Evolutionary conservation across 106 monocot genomes (phyloP).

Genomic region (Platanthera zijinensis): DNA sequence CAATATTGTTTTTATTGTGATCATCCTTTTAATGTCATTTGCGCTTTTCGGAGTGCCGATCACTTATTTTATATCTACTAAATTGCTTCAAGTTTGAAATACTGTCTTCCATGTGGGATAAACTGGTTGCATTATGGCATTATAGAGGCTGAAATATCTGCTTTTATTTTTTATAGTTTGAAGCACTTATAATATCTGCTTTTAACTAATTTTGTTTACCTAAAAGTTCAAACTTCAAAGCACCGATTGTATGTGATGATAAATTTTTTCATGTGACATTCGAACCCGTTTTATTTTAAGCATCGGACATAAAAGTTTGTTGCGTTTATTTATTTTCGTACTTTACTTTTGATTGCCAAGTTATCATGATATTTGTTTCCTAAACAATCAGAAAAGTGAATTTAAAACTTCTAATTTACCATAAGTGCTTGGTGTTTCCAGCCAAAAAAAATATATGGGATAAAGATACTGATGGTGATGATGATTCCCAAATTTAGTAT

Average conservation of each 20-base stretch:
- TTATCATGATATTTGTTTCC: background rate
- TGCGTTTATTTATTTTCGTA: background rate
- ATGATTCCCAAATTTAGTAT: too few relatives aligned
- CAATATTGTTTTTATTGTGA: background rate
- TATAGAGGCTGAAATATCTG: background rate
- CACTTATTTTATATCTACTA: background rate
- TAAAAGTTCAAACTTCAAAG: background rate
- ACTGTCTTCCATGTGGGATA: background rate
- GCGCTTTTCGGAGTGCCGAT: background rate
- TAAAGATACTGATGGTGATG: too few relatives aligned
- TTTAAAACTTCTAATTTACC: background rate
- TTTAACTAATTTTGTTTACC: background rate
- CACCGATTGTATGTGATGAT: background rate
- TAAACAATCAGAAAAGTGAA: background rate
- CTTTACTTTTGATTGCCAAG: background rate
- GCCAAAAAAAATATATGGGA: too few relatives aligned
- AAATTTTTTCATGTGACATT: background rate
- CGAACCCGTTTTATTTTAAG: background rate
- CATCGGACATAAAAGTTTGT: background rate
- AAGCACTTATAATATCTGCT: too few relatives aligned
- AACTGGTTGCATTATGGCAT: background rate
- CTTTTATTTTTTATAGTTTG: background rate
- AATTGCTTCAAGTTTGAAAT: background rate
- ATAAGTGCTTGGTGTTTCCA: too few relatives aligned
- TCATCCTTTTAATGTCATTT: background rate